Evolutionary conservation across 139 green algal species (phyloP), one percentile per base, ranked within the genome.

Genomic region (Haematococcus lacustris): DNA sequence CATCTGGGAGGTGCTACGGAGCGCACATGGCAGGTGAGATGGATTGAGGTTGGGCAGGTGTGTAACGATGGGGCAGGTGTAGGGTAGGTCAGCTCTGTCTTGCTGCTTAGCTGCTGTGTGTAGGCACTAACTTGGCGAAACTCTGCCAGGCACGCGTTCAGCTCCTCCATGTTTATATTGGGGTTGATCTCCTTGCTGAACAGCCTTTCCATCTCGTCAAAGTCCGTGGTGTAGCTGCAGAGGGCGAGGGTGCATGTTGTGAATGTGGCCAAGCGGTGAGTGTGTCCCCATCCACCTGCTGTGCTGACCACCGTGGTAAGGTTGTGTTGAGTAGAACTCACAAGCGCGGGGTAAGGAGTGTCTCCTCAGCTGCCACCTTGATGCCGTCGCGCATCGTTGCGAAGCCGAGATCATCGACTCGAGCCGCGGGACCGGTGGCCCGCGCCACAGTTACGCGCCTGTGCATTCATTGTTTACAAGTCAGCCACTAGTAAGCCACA

Each of bases 151-250:
- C 86, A 85, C 0, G 92, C 86, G 17, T 93, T 76, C 38, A 98
- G 80, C 86, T 97, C 93, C 2, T 76, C 82, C 87, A 96, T 94
- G 71, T 93, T 74, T 59, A 98, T 78, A 82, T 97, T 91, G 63
- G 91, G 90, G 85, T 99, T 98, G 51, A 91, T 89, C 80, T 98
- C 81, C 66, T 88, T 73, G 69, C 77, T 89, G 88, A 98, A 98
- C 47, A 99, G 75, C 73, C 92, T 80, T 79, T 98, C 95, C 95
- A 98, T 97, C 87, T 97, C 92, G 73, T 99, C 95, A 74, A 99
- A 99, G 78, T 97, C 92, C 7, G 78, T 88, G 75, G 76, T 84
- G 66, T 84, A 85, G 62, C 63, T 69, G 63, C 63, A 37, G 5
- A 50, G 7, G 23, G 21, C 21, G 21, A 63, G 23, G 21, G 25